phyloP scores from a whole-genome alignment of 495 filamentous ascomycete species.

The Xylaria curta region DNA sequence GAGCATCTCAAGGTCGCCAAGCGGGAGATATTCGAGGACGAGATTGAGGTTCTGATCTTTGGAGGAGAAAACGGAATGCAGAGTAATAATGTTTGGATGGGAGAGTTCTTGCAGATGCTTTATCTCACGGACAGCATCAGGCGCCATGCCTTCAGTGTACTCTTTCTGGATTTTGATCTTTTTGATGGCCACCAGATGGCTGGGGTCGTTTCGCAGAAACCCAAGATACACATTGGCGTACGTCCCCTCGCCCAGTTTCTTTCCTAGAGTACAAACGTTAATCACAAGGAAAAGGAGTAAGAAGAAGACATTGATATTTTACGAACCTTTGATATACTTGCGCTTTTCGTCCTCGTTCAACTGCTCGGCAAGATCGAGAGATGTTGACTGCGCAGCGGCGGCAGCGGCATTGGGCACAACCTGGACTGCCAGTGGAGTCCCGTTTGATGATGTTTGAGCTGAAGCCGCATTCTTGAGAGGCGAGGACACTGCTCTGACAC shows the following conservation, averaged over 20 bases:
- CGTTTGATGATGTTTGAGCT: constrained; percentile 41
- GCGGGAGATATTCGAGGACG: constrained; percentile 89
- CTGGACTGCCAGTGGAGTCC: constrained; percentile 37
- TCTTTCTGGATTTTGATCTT: constrained; percentile 96
- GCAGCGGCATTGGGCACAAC: constrained; percentile 37
- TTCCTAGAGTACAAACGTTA: constrained; percentile 56
- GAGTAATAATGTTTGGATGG: constrained; percentile 92
- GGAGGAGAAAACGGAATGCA: constrained; percentile 89
- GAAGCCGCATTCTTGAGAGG: constrained; percentile 42
- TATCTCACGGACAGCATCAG: constrained; percentile 94
- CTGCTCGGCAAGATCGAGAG: constrained; percentile 75
- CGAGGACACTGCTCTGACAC: constrained; percentile 34
- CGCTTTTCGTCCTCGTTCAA: constrained; percentile 85
- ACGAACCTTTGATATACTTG: constrained; percentile 86
- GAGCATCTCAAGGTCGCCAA: constrained; percentile 90
- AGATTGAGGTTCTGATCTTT: constrained; percentile 92
- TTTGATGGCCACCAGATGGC: constrained; percentile 86
- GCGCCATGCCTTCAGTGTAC: constrained; percentile 80
- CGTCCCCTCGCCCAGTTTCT: constrained; percentile 93
- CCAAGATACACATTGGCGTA: constrained; percentile 96
- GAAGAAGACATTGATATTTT: constrained; percentile 4
- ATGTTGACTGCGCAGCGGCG: constrained; percentile 29
- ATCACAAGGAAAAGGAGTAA: not conserved
- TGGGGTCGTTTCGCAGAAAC: constrained; percentile 70
- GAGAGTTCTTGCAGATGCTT: constrained; percentile 93